Percentiles rank a stretch among this genome's conserved stretches.
phyloP scores from a whole-genome alignment of 2,329 filamentous ascomycete species.

The Zarea fungicola region DNA sequence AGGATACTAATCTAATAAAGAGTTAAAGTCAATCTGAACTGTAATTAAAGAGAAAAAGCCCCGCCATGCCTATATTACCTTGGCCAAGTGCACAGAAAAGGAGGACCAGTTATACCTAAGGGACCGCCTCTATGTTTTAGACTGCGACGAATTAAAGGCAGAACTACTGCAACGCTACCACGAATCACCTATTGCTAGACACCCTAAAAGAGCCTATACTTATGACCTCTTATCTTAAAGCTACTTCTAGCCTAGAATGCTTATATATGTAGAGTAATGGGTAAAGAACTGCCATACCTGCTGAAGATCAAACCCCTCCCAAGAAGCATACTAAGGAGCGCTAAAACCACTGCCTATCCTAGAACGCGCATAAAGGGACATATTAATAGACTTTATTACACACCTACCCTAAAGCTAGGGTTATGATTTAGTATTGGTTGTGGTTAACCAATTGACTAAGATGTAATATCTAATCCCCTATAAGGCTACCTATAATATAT shows the following conservation, averaged over 20 bases:
- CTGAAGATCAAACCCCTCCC: not conserved
- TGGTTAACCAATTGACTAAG: not conserved
- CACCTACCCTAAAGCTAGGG: slow-evolving; percentile 1
- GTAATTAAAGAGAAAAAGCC: not conserved
- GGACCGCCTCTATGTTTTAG: not conserved
- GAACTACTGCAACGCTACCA: not conserved
- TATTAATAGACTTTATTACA: slow-evolving; percentile 13
- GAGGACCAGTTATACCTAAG: not conserved
- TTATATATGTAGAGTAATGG: not conserved
- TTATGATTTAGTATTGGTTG: not conserved
- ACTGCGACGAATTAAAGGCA: not conserved
- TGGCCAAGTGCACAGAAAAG: not conserved
- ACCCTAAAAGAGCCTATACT: slow-evolving; percentile 3
- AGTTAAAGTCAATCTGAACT: not conserved
- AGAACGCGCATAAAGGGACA: slow-evolving; percentile 8
- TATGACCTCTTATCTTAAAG: not conserved
- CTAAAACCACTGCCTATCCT: not conserved
- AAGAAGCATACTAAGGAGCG: not conserved
- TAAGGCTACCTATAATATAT: not conserved
- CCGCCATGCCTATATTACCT: not conserved
- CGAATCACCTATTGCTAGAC: not conserved
- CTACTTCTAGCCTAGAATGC: not conserved
- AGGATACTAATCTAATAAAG: not conserved
- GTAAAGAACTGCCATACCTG: not conserved
- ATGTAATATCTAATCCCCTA: not conserved